Conservation (phyloP, 2,329 filamentous ascomycete species). For the Pseudogymnoascus verrucosus region DNA sequence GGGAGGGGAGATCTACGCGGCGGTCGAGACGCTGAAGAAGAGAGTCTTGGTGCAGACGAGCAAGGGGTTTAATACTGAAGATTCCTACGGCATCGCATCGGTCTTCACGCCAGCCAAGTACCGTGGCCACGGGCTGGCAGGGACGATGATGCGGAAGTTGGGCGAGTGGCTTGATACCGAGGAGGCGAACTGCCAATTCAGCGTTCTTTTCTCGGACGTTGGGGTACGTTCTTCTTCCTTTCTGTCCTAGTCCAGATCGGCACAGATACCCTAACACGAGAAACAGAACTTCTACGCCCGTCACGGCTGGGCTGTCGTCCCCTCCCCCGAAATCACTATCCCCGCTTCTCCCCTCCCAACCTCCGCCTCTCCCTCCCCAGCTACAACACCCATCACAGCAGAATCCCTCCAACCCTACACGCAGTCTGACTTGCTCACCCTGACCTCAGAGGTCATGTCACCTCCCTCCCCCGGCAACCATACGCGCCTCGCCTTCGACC, state of each 20-base stretch:
- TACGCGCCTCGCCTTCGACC: slow-evolving; percentile 16
- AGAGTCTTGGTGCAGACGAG: neutral
- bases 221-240: neutral
- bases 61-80: neutral
- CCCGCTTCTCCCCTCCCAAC: slow-evolving; percentile 18
- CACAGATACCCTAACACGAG: neutral
- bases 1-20: neutral
- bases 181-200: neutral
- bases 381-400: neutral
- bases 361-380: neutral
- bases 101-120: neutral
- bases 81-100: neutral
- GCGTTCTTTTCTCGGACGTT: neutral
- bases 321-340: slow-evolving; percentile 29
- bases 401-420: neutral
- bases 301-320: slow-evolving; percentile 30
- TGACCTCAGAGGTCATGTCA: neutral
- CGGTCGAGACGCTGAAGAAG: neutral
- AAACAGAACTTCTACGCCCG: slow-evolving; percentile 25
- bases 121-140: neutral
- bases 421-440: neutral
- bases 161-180: neutral
- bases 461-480: slow-evolving; percentile 12
- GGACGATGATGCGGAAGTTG: neutral
- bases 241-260: neutral